Conservation (phyloP, 768 basidiomycete species). For the Termitomyces sp. region DNA sequence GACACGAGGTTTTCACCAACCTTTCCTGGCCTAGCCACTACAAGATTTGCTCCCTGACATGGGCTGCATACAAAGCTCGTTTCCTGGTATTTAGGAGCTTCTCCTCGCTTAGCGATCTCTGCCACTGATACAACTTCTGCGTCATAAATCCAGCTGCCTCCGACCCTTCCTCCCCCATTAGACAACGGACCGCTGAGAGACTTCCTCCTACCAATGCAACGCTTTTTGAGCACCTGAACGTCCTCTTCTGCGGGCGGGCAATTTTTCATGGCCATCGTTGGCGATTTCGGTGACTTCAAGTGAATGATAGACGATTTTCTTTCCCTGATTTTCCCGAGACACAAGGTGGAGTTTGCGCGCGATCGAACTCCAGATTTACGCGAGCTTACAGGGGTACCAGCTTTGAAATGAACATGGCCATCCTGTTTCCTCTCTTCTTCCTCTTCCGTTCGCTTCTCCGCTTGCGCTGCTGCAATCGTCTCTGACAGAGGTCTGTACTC, state of each 20-base stretch:
- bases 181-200: constrained; percentile 31
- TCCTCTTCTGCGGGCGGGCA: constrained; percentile 14
- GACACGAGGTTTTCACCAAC: constrained; percentile 11
- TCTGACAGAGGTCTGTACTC: constrained; percentile 54
- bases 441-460: neutral
- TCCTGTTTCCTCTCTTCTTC: constrained; percentile 6
- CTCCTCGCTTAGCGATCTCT: constrained; percentile 20
- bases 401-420: constrained; percentile 22
- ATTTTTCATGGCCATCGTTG: neutral
- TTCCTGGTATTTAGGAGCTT: neutral
- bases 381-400: constrained; percentile 14
- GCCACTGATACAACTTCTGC: constrained; percentile 41
- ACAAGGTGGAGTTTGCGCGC: constrained; percentile 28
- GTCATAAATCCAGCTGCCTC: constrained; percentile 43
- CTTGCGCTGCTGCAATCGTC: constrained; percentile 14
- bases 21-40: neutral
- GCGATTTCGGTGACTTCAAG: constrained; percentile 5
- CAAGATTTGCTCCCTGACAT: neutral
- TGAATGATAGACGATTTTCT: constrained; percentile 1
- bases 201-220: constrained; percentile 47
- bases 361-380: constrained; percentile 19
- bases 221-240: constrained; percentile 45
- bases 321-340: constrained; percentile 12
- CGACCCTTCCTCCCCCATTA: constrained; percentile 12
- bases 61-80: neutral